Evolutionary conservation across 805 yeast species (phyloP).

Genomic region (Sugiyamaella chiloensis): DNA sequence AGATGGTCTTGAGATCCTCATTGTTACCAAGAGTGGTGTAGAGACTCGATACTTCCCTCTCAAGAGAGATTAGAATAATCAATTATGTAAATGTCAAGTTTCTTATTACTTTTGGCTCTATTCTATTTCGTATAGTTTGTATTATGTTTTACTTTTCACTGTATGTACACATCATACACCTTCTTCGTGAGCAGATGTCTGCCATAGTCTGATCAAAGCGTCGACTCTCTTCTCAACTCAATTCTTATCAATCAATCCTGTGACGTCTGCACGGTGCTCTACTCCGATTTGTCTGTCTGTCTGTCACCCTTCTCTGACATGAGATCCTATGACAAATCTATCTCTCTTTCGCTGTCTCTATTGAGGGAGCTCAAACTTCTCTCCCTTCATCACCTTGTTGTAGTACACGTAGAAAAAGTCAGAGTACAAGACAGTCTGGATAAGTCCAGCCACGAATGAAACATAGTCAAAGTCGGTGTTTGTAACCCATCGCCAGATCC

Average conservation of each 20-base stretch:
- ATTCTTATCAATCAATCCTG: no score
- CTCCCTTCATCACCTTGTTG: conserved; percentile 70
- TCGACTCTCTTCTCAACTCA: no score
- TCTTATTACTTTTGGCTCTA: no score
- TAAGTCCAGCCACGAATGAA: conserved; percentile 71
- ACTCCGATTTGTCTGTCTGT: no score
- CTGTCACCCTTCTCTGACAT: no score
- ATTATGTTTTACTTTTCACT: no score
- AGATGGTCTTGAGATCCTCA: conserved; percentile 87
- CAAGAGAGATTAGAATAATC: conserved; percentile 67
- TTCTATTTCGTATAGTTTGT: no score
- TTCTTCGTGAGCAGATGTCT: no score
- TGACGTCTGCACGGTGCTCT: no score
- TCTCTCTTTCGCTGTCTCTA: conserved; percentile 17
- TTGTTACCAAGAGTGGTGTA: conserved; percentile 92
- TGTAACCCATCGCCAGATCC: conserved; percentile 78
- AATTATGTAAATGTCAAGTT: no score
- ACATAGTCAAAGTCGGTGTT: conserved; percentile 67
- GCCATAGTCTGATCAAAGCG: no score
- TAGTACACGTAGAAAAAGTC: conserved; percentile 95
- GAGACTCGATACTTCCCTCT: conserved; percentile 78
- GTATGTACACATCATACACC: no score
- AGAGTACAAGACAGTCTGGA: conserved; percentile 85
- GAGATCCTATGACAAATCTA: background rate
- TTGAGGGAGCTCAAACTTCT: conserved; percentile 69